Conservation (phyloP, 139 green algal species). For the Chlorella vulgaris region DNA sequence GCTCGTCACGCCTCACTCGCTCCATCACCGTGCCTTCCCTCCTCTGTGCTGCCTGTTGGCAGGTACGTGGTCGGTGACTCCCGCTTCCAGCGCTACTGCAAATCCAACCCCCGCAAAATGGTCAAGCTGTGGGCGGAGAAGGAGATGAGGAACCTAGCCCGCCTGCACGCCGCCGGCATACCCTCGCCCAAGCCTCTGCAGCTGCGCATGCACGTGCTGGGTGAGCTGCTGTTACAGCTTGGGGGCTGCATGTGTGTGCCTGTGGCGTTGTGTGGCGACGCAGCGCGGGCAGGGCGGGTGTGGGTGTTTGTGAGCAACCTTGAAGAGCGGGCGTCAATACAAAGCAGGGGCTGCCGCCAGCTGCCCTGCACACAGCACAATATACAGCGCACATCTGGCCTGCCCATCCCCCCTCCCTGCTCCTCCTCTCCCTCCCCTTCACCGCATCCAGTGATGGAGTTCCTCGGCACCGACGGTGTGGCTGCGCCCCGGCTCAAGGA, state of each 20-base stretch:
- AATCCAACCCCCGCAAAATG: constrained; percentile 98
- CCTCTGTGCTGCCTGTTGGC: neutral
- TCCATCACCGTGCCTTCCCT: neutral
- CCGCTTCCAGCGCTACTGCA: constrained; percentile 94
- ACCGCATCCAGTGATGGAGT: constrained; percentile 14
- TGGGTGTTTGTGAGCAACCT: neutral
- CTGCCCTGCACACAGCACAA: no score
- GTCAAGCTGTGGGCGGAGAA: constrained; percentile 99
- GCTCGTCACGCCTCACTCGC: neutral
- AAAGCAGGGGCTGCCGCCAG: neutral
- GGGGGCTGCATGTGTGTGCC: constrained; percentile 41
- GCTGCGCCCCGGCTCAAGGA: constrained; percentile 94
- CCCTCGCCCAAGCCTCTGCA: constrained; percentile 79
- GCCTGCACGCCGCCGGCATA: constrained; percentile 80
- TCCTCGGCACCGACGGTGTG: constrained; percentile 59
- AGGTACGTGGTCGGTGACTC: constrained; percentile 97
- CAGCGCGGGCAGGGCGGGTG: neutral
- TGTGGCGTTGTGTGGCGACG: constrained; percentile 94
- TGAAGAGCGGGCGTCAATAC: neutral
- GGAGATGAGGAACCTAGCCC: constrained; percentile 96
- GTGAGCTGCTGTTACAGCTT: neutral
- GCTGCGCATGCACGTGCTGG: constrained; percentile 92
- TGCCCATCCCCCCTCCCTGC: no score
- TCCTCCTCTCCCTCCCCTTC: no score
- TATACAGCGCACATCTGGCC: no score